Evolutionary conservation across 2,329 filamentous ascomycete species (phyloP), one percentile per base, ranked within the genome.

Genomic region (Dryadomyces quercivorus): DNA sequence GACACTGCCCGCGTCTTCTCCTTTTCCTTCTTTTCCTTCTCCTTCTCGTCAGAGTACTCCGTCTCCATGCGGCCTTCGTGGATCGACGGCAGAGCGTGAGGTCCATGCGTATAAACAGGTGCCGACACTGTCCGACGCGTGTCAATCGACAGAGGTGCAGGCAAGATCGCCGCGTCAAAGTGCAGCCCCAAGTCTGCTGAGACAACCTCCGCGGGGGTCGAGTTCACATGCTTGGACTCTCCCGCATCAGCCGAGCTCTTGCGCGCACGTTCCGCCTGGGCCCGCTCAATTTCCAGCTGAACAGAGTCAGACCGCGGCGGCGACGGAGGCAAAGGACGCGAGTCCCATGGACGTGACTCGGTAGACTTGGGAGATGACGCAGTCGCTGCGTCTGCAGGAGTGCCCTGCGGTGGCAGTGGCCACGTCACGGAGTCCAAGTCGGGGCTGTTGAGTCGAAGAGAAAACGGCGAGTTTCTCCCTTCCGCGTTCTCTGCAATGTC

Each of bases 111-210:
- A 50, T 76, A 73, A 1, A 69, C 70, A 0, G 78, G 78, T 3
- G 76, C 77, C 12, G 78, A 81, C 4, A 74, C 71, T 34, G 70
- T 65, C 20, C 78, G 72, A 7, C 75, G 70, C 18, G 77, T 72
- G 3, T 61, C 54, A 10, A 49, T 16, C 5, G 42, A 44, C 13
- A 46, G 42, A 44, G 34, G 42, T 2, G 53, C 31, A 5, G 38
- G 31, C 5, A 50, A 5, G 12, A 9, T 20, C 16, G 3, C 18
- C 8, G 40, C 22, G 5, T 51, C 50, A 50, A 4, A 44, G 46
- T 15, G 3, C 3, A n/a, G 18, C n/a, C 8, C 26, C 34, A 18
- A 2, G 4, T 13, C 5, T 10, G 12, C 34, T 5, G 20, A 10
- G 13, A 22, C 13, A 26, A 31, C 18, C 1, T 50, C 54, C 18